Base-by-base conservation (phyloP, 2,329 filamentous ascomycete species). In the Gnomoniopsis smithogilvyi region DNA sequence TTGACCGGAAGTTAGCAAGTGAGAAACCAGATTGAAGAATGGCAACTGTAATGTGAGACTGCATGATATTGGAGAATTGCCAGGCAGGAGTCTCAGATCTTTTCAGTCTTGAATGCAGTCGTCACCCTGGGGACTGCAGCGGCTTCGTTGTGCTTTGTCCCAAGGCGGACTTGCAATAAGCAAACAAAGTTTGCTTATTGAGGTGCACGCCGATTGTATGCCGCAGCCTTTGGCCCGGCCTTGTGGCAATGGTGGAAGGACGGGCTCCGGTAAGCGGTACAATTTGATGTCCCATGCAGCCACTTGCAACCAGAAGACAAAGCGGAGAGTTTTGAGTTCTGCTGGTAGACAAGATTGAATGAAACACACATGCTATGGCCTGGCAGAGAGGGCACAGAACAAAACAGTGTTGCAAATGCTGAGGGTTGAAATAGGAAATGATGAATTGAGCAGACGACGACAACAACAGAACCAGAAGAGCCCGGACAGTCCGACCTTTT, bases 71-170 rank as follows among this genome's bases (percentile, higher is more conserved):
- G 64, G 62, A 54, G 54, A 52, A 64, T 58, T 60, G 26, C 43
- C 34, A 34, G 56, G 56, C 60, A 66, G 66, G 61, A 68, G 78
- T 78, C 80, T 90, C 87, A 90, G 87, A 82, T 90, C 86, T 90
- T 90, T 89, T 89, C 85, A 89, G 85, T 89, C 83, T 72, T 72
- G 59, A 67, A 68, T 67, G 68, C 73, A 68, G 71, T 76, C 81
- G 72, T 83, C 78, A 83, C 71, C 63, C 76, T 74, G 70, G 72
- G 69, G 71, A 76, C 76, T 71, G 67, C 79, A 75, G 70, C 80
- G 81, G 82, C 72, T 83, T 77, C 71, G 69, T 72, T 45, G 41
- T 45, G 43, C 62, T 62, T 61, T 63, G 62, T 65, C 53, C 63
- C 26, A 62, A 62, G 58, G 55, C 49, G 19, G 56, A 41, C 47